These are phyloP conservation scores for Globisporangium takayamanum DNA, from an alignment of 352 stramenopile genomes.

Conservation along the genomic window DNA sequence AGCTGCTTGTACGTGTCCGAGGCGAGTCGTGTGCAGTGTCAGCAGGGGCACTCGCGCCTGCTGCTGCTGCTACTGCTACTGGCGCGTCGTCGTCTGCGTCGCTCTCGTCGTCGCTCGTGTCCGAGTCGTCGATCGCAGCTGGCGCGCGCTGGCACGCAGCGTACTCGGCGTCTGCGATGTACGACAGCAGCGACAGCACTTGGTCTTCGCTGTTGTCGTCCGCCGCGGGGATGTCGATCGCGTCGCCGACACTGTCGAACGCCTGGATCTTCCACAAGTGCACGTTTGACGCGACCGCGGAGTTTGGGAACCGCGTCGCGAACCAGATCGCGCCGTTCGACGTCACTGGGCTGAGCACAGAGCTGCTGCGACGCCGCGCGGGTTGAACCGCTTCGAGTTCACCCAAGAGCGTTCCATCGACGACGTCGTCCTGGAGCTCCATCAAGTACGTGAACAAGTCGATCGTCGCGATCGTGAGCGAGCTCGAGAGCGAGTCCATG, in stretches of 20 bases:
- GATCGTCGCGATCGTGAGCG: constrained; percentile 76
- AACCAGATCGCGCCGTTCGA: constrained; percentile 67
- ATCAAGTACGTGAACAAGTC: constrained; percentile 75
- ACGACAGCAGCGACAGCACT: constrained; percentile 75
- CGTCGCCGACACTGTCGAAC: constrained; percentile 36
- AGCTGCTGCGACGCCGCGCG: background rate
- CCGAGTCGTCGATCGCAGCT: constrained; percentile 28
- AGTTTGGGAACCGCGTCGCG: constrained; percentile 72
- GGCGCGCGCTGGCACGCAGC: constrained; percentile 58
- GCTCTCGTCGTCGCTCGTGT: constrained; percentile 38
- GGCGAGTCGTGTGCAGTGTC: no score
- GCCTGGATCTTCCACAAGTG: constrained; percentile 78
- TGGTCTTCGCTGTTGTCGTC: constrained; percentile 63
- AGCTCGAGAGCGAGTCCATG: constrained; percentile 75
- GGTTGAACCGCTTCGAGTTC: constrained; percentile 3
- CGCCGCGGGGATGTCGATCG: constrained; percentile 55
- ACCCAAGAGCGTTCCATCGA: constrained; percentile 52
- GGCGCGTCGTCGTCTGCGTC: constrained; percentile 14
- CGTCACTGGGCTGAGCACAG: constrained; percentile 19
- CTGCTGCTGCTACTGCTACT: background rate
- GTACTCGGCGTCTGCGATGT: constrained; percentile 82
- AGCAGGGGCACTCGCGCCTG: background rate
- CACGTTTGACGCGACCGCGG: constrained; percentile 64
- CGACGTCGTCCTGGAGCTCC: constrained; percentile 54
- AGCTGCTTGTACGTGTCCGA: no score